Conservation (phyloP, 495 filamentous ascomycete genomes). For the Delitschia confertaspora region DNA sequence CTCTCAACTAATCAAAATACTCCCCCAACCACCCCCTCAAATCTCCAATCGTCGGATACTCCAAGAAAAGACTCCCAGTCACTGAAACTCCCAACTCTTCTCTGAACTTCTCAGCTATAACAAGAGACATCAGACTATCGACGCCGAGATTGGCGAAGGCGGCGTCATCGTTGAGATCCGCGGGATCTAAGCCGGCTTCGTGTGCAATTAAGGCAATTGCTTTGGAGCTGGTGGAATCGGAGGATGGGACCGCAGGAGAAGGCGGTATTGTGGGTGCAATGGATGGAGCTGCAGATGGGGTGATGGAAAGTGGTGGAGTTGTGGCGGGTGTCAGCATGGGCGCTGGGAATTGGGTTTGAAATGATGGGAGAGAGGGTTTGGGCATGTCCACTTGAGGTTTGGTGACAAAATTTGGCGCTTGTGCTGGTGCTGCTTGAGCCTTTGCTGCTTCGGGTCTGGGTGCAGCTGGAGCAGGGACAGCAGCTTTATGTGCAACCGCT, state of each 20-base stretch:
- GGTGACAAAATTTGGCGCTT: too few relatives aligned
- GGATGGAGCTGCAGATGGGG: too few relatives aligned
- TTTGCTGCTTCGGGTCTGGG: too few relatives aligned
- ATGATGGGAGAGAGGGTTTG: too few relatives aligned
- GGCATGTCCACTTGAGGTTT: too few relatives aligned
- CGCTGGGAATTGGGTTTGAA: too few relatives aligned
- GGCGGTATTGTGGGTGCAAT: too few relatives aligned
- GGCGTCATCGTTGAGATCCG: conserved; percentile 4
- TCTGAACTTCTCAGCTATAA: conserved; percentile 5
- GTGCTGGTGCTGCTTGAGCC: too few relatives aligned
- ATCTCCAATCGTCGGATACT: conserved; percentile 2
- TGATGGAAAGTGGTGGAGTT: too few relatives aligned
- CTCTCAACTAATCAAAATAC: not conserved
- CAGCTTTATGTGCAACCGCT: too few relatives aligned
- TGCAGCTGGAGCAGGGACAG: too few relatives aligned
- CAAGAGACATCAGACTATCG: conserved; percentile 7
- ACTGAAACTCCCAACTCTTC: conserved; percentile 4
- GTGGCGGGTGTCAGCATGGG: too few relatives aligned
- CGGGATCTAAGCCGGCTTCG: conserved; percentile 4
- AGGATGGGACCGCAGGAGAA: not conserved
- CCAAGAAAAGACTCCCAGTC: conserved; percentile 6
- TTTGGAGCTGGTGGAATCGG: conserved; percentile 3
- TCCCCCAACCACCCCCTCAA: conserved; percentile 4
- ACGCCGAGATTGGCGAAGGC: conserved; percentile 6
- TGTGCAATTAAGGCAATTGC: conserved; percentile 3